These are phyloP conservation scores for Podospora appendiculata DNA, from an alignment of 495 filamentous ascomycete genomes.

Conservation along the genomic window DNA sequence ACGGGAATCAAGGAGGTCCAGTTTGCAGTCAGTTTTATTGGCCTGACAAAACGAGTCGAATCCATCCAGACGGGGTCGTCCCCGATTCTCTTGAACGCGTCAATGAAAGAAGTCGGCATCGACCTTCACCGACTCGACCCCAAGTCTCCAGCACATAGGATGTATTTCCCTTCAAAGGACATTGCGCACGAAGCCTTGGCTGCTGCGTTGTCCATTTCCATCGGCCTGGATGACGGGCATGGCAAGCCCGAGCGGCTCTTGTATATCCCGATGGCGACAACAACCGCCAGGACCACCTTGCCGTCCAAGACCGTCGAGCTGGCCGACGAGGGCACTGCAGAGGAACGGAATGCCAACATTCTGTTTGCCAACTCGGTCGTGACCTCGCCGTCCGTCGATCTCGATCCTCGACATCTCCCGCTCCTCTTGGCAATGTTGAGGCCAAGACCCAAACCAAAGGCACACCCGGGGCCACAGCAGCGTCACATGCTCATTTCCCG, in stretches of 20 bases:
- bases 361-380: slow-evolving; percentile 92
- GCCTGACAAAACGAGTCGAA: slow-evolving; percentile 70
- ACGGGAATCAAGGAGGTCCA: slow-evolving; percentile 94
- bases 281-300: slow-evolving; percentile 87
- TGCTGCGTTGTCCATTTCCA: slow-evolving; percentile 83
- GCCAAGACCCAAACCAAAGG: slow-evolving; percentile 45
- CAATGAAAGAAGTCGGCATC: slow-evolving; percentile 92
- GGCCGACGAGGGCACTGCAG: slow-evolving; percentile 62
- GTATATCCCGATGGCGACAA: slow-evolving; percentile 97
- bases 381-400: slow-evolving; percentile 89
- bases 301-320: slow-evolving; percentile 90
- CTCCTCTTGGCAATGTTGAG: slow-evolving; percentile 70
- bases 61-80: slow-evolving; percentile 55
- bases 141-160: slow-evolving; percentile 89
- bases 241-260: slow-evolving; percentile 79
- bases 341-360: slow-evolving; percentile 91
- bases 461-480: slow-evolving; percentile 27
- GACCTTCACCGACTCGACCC: slow-evolving; percentile 91
- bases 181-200: slow-evolving; percentile 92
- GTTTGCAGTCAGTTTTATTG: slow-evolving; percentile 87
- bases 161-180: slow-evolving; percentile 95
- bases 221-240: slow-evolving; percentile 82
- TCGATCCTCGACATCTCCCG: slow-evolving; percentile 91
- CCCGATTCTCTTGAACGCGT: slow-evolving; percentile 72
- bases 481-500: slow-evolving; percentile 74